Evolutionary conservation across 768 basidiomycete genomes (phyloP), one percentile per base, ranked within the genome.

Genomic region (Lyophyllum shimeji): DNA sequence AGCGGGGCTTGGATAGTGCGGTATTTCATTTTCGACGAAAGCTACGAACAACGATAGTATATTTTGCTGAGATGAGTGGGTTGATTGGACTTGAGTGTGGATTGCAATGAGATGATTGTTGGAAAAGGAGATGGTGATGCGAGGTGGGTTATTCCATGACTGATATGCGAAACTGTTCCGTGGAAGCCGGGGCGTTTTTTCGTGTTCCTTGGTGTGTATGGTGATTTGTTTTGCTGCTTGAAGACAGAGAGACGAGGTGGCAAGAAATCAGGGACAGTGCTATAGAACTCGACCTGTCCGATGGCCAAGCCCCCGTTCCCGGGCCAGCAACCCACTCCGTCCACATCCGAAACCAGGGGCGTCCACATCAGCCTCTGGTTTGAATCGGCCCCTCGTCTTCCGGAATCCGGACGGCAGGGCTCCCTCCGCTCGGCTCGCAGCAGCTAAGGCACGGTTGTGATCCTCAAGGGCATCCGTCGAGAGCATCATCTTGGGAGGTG

Each of bases 281-380:
- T 60, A 65, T 31, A 63, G 46, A 24, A 43, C 52, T 56, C 53
- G 64, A 44, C 58, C 58, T 42, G 55, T 52, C 50, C 50, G 61
- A 17, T 53, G 31, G n/a, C 43, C 52, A 47, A 52, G 50, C 29
- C 58, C 63, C 21, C 74, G 69, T 63, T 77, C 78, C 25, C 80
- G 71, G 52, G 76, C 71, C 49, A 81, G 59, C 48, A 89, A 67
- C 7, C 87, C 88, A 60, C 86, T 89, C 49, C 87, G 80, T 50
- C 87, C 87, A 40, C 72, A 73, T 5, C 86, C 87, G 56, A 71
- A 83, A 8, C 87, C 87, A 34, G 86, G 86, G 2, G 82, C 85
- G 34, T 75, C 71, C n/a, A 69, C 70, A 31, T 72, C 79, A 42
- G 80, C 78, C 6, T 82, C 77, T 7, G 73, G 74, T 52, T 81